phyloP scores from a whole-genome alignment of 257 asterid species.

The Rhazya stricta region DNA sequence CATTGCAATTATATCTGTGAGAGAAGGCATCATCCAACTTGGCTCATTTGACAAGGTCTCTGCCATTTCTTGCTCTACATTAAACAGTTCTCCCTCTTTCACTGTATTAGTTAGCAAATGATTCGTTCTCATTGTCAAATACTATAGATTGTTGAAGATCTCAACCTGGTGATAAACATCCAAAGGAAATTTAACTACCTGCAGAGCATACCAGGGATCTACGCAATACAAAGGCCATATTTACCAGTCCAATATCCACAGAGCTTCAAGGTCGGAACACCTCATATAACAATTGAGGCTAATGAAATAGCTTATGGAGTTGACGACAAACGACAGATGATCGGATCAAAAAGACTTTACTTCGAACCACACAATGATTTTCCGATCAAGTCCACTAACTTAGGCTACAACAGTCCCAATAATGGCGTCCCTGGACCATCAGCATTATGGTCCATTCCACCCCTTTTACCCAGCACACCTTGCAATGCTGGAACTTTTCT shows the following conservation, averaged over 20 bases:
- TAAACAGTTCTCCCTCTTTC: background rate
- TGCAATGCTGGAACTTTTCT: conserved; percentile 26
- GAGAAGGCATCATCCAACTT: conserved; percentile 76
- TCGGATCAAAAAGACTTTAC: conserved; percentile 43
- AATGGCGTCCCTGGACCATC: conserved; percentile 30
- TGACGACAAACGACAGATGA: conserved; percentile 28
- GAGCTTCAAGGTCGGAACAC: conserved; percentile 23
- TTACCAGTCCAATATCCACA: conserved; percentile 32
- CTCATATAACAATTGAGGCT: conserved; percentile 20
- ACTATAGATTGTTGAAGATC: conserved; percentile 57
- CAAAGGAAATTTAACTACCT: conserved; percentile 72
- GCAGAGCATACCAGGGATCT: conserved; percentile 62
- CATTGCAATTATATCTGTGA: conserved; percentile 61
- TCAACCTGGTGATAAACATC: conserved; percentile 50
- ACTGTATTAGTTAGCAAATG: background rate
- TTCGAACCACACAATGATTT: conserved; percentile 27
- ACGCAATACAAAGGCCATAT: conserved; percentile 53
- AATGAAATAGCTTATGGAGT: conserved; percentile 18
- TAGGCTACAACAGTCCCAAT: conserved; percentile 52
- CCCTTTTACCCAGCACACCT: conserved; percentile 46
- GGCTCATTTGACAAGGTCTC: conserved; percentile 73
- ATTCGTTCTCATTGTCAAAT: background rate
- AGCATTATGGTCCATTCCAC: conserved; percentile 53
- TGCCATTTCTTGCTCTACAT: background rate
- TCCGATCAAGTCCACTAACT: conserved; percentile 41